These are phyloP conservation scores for Cladosporium sp. DNA, from an alignment of 2,329 filamentous ascomycete species.

Conservation along the genomic window DNA sequence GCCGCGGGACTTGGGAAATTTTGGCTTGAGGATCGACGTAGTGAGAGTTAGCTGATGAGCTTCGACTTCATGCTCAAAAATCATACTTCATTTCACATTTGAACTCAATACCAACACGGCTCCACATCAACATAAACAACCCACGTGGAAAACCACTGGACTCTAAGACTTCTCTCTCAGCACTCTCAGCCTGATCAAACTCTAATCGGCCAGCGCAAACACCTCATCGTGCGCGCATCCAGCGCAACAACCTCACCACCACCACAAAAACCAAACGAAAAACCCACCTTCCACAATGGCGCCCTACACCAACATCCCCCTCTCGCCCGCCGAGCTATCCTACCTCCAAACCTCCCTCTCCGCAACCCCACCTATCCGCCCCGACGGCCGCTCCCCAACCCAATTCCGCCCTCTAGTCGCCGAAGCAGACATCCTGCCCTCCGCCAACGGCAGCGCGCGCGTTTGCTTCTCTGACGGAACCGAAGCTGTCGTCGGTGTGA, in stretches of 20 bases:
- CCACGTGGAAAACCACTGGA: too few species aligned
- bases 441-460: constrained; percentile 85
- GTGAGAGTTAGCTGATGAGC: too few species aligned
- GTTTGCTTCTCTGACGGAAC: constrained; percentile 94
- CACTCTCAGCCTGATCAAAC: too few species aligned
- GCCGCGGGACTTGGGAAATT: too few species aligned
- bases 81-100: too few species aligned
- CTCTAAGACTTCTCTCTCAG: too few species aligned
- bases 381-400: constrained; percentile 74
- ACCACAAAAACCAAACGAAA: background rate
- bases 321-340: constrained; percentile 92
- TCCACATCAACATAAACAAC: too few species aligned
- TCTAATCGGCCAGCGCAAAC: too few species aligned
- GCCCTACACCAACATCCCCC: constrained; percentile 57
- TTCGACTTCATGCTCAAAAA: too few species aligned
- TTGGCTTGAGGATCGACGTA: too few species aligned
- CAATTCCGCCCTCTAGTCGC: constrained; percentile 89
- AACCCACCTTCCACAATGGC: constrained; percentile 46
- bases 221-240: too few species aligned
- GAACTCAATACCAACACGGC: too few species aligned
- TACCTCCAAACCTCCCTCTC: constrained; percentile 87
- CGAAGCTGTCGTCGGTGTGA: constrained; percentile 92
- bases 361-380: constrained; percentile 76
- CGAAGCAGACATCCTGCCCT: constrained; percentile 83
- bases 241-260: background rate